Evolutionary conservation across 345 rosid species (phyloP).

Genomic region (Salix udensis): DNA sequence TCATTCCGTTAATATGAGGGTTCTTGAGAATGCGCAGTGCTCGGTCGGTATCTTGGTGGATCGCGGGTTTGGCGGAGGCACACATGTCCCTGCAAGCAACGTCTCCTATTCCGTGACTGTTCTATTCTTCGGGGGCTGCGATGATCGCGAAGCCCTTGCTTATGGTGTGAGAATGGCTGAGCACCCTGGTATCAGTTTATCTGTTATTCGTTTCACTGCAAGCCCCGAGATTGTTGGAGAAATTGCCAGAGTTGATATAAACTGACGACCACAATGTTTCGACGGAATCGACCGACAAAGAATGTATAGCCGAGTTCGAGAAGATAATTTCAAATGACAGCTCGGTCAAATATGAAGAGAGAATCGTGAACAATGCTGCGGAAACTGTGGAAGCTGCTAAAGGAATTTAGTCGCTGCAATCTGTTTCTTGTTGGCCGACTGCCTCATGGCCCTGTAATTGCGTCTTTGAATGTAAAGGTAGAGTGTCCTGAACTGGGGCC

Average conservation of each 20-base stretch:
- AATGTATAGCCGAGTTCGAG: constrained; percentile 34
- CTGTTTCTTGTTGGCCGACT: constrained; percentile 16
- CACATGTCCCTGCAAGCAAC: constrained; percentile 65
- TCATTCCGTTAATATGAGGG: constrained; percentile 51
- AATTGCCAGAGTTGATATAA: constrained; percentile 29
- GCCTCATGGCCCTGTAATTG: constrained; percentile 24
- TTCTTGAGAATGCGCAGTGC: constrained; percentile 63
- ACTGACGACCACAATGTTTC: constrained; percentile 15
- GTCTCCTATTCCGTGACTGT: constrained; percentile 51
- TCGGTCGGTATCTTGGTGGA: constrained; percentile 82
- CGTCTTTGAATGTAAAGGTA: constrained; percentile 29
- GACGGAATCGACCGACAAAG: constrained; percentile 29
- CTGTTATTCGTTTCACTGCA: constrained; percentile 43
- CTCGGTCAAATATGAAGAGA: constrained; percentile 33
- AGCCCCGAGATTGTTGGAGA: constrained; percentile 30
- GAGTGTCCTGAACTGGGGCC: constrained; percentile 62
- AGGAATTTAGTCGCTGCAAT: constrained; percentile 14
- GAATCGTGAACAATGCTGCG: not conserved
- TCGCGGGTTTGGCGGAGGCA: constrained; percentile 77
- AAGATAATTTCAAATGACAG: constrained; percentile 25
- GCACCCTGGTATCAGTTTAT: constrained; percentile 68
- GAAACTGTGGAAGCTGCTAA: constrained; percentile 13
- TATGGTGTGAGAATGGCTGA: constrained; percentile 73
- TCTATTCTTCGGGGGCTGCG: constrained; percentile 76
- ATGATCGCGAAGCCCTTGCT: constrained; percentile 80